A percentile compares a stretch with the other conserved stretches of the same genome.
Conservation (phyloP, 768 basidiomycete species). For the Fibroporia radiculosa region DNA sequence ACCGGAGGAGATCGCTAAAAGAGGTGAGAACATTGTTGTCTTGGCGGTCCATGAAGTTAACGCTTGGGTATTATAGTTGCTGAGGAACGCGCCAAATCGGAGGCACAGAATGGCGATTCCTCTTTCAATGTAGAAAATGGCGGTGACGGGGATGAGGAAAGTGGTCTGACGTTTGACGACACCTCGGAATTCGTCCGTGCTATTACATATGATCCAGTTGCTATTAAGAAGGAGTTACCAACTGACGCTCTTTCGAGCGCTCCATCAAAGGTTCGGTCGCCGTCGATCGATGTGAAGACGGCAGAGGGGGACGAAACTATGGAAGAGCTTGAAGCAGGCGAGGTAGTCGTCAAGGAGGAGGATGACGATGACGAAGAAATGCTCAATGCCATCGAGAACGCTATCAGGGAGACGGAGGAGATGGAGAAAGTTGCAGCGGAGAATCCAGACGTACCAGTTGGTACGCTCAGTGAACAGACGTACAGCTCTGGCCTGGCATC, state of each 20-base stretch:
- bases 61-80: slow-evolving; percentile 39
- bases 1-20: slow-evolving; percentile 76
- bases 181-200: slow-evolving; percentile 94
- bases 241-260: slow-evolving; percentile 11
- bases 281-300: slow-evolving; percentile 42
- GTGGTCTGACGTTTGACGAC: slow-evolving; percentile 85
- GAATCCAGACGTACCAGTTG: slow-evolving; percentile 33
- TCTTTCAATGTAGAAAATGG: slow-evolving; percentile 33
- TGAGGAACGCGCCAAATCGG: slow-evolving; percentile 50
- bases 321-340: slow-evolving; percentile 77
- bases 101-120: slow-evolving; percentile 30
- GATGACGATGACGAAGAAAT: slow-evolving; percentile 69
- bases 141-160: slow-evolving; percentile 38
- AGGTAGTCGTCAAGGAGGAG: slow-evolving; percentile 73
- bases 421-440: slow-evolving; percentile 36
- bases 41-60: neutral
- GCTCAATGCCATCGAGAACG: slow-evolving; percentile 70
- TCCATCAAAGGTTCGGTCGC: slow-evolving; percentile 27
- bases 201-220: slow-evolving; percentile 58
- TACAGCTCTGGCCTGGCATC: slow-evolving; percentile 83
- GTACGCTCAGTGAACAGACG: slow-evolving; percentile 71
- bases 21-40: slow-evolving; percentile 40
- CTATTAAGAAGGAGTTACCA: slow-evolving; percentile 25
- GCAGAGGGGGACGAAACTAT: slow-evolving; percentile 51
- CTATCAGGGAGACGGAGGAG: slow-evolving; percentile 52